phyloP scores from a whole-genome alignment of 2,329 filamentous ascomycete genomes.

The Penicillium decumbens region DNA sequence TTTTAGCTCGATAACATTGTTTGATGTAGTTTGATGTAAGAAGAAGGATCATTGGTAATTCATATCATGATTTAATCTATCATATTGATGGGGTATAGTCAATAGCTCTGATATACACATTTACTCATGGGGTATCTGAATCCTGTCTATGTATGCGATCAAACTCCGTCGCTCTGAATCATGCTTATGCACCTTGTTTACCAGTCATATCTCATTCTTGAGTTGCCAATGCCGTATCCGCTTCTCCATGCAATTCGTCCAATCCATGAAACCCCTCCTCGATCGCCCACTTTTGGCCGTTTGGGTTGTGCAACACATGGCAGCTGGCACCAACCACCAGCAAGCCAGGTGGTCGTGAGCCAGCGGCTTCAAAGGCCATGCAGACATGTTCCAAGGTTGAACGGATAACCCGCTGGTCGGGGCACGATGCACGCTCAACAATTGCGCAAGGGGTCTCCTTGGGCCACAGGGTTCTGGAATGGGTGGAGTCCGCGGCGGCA shows the following conservation, averaged over 20 bases:
- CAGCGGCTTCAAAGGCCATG: slow-evolving; percentile 79
- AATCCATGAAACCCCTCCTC: slow-evolving; percentile 81
- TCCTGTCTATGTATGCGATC: slow-evolving; percentile 21
- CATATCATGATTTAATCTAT: not conserved
- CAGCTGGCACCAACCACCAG: slow-evolving; percentile 82
- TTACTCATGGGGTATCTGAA: slow-evolving; percentile 19
- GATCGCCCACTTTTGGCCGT: slow-evolving; percentile 67
- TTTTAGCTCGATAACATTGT: not conserved
- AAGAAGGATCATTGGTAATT: too few species aligned
- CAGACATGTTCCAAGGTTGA: slow-evolving; percentile 77
- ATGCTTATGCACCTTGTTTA: slow-evolving; percentile 1
- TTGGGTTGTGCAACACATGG: slow-evolving; percentile 63
- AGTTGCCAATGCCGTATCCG: slow-evolving; percentile 15
- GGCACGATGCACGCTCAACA: slow-evolving; percentile 86
- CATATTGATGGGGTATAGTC: not conserved
- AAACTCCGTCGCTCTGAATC: slow-evolving; percentile 8
- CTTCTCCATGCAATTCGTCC: slow-evolving; percentile 47
- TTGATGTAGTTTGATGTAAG: not conserved
- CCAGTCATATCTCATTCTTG: slow-evolving; percentile 9
- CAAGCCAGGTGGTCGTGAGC: slow-evolving; percentile 81
- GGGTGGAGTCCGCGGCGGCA: slow-evolving; percentile 26
- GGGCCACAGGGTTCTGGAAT: slow-evolving; percentile 56
- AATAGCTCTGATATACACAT: not conserved
- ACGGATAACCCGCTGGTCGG: slow-evolving; percentile 87
- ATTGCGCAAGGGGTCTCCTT: slow-evolving; percentile 80